Evolutionary conservation across 176 grass and related monocot genomes (phyloP), one percentile per base, ranked within the genome.

Genomic region (Oryza punctata): DNA sequence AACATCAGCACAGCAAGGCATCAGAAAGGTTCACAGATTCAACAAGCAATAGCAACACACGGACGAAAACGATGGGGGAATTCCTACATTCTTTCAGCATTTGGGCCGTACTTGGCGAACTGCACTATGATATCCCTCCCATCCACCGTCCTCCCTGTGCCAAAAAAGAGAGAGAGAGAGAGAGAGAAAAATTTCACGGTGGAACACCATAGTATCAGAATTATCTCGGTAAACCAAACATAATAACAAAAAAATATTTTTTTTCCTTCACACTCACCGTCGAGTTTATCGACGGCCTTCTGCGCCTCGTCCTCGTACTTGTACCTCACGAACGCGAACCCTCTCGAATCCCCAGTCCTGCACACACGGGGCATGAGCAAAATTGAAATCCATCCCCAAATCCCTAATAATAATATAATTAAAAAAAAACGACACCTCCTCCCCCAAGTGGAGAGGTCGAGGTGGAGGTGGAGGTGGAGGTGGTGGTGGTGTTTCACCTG

Each of bases 251-350:
- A 29, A 6, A 5, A 35, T 5, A 35, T 35, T 19, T 7, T 49
- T 5, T 21, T 63, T 50, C 12, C 49, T 40, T 37, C 60, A 33
- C 18, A 12, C 75, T 73, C 79, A 84, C 91, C 94, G 88, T 94
- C 91, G 49, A 97, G 94, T 71, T 67, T 93, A 2, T 97, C 82
- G 2, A 97, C 85, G 1, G 94, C 91, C 81, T 90, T 84, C 46
- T 97, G 91, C 16, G 91, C 91, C 74, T 97, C 94, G 71, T 97
- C 91, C 81, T 87, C 84, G 75, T 90, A 81, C 23, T 97, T 97
- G 84, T 97, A 97, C 81, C 94, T 91, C 78, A 97, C 94, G 69
- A 97, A 97, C 19, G 87, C 94, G 33, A 97, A 97, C 3, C 94
- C 94, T 24, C 94, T 83, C 25, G 89, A 91, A 71, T 97, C 87